phyloP scores from a whole-genome alignment of 208 protist species.

The Trypanosoma conorhini region DNA sequence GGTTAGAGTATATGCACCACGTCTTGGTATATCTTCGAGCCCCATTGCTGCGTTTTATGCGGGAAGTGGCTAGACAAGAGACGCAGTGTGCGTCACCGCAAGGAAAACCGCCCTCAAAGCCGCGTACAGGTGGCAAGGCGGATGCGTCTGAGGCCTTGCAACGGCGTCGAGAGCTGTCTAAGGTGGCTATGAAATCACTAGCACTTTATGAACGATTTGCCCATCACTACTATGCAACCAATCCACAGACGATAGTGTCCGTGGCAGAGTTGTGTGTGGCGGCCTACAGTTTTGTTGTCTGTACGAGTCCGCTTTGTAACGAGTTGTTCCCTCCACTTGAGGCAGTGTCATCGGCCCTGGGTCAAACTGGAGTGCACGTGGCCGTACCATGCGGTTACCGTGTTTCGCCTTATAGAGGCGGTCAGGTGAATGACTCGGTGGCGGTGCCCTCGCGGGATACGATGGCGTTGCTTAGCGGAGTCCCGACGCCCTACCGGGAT shows the following conservation, averaged over 20 bases:
- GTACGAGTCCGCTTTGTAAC: constrained; percentile 50
- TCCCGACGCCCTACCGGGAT: constrained; percentile 14
- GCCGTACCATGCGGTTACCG: neutral
- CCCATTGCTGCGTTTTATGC: constrained; percentile 25
- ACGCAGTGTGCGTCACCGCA: neutral
- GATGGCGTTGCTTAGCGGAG: constrained; percentile 14
- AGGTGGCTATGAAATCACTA: constrained; percentile 1
- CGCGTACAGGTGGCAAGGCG: neutral
- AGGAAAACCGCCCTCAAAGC: neutral
- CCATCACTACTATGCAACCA: constrained; percentile 14
- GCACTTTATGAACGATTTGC: constrained; percentile 24
- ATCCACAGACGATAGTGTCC: constrained; percentile 29
- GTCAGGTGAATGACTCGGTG: neutral
- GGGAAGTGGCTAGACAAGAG: constrained; percentile 4
- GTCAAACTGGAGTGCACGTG: constrained; percentile 2
- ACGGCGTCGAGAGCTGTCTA: constrained; percentile 1
- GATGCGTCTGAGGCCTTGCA: neutral
- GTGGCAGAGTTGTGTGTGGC: constrained; percentile 61
- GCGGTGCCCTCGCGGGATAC: neutral
- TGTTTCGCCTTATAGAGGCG: constrained; percentile 4
- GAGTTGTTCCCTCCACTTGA: constrained; percentile 44
- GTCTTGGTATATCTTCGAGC: constrained; percentile 24
- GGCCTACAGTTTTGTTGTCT: constrained; percentile 66
- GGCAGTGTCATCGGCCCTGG: constrained; percentile 5
- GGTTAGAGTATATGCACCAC: constrained; percentile 31